Conservation (phyloP, 106 monocot genomes). For the Dioscorea alata region DNA sequence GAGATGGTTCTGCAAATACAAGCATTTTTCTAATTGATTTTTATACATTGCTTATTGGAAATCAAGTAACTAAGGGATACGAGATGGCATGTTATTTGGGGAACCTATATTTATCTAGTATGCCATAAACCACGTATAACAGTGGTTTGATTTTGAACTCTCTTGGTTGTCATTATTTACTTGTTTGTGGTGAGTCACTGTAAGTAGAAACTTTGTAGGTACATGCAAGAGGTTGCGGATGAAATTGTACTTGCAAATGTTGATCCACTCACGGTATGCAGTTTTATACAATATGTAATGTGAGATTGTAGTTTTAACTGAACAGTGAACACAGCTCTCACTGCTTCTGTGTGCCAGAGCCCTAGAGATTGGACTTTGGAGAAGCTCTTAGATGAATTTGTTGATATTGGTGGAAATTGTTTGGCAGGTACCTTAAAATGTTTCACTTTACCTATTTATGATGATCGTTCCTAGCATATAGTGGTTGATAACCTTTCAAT, state of each 20-base stretch:
- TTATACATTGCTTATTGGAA: too few relatives aligned
- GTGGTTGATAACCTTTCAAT: background rate
- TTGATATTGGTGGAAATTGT: conserved; percentile 53
- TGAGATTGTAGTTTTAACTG: background rate
- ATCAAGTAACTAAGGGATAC: too few relatives aligned
- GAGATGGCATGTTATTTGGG: too few relatives aligned
- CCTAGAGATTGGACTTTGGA: conserved; percentile 69
- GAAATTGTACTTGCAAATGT: conserved; percentile 63
- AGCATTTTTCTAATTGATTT: too few relatives aligned
- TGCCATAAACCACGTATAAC: too few relatives aligned
- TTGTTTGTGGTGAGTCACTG: too few relatives aligned
- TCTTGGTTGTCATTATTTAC: too few relatives aligned
- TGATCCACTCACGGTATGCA: conserved; percentile 67
- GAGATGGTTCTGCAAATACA: too few relatives aligned
- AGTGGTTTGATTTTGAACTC: too few relatives aligned
- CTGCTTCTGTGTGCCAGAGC: conserved; percentile 35
- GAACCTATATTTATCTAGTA: too few relatives aligned
- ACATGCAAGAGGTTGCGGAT: conserved; percentile 98
- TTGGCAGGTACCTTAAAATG: conserved; percentile 46
- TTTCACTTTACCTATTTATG: too few relatives aligned
- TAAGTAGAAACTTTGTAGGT: conserved; percentile 31
- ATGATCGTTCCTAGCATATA: too few relatives aligned
- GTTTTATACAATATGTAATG: background rate
- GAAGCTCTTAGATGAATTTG: conserved; percentile 72
- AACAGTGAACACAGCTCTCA: conserved; percentile 3